Evolutionary conservation across 2,329 filamentous ascomycete species (phyloP).

Genomic region (Botryotinia convoluta): DNA sequence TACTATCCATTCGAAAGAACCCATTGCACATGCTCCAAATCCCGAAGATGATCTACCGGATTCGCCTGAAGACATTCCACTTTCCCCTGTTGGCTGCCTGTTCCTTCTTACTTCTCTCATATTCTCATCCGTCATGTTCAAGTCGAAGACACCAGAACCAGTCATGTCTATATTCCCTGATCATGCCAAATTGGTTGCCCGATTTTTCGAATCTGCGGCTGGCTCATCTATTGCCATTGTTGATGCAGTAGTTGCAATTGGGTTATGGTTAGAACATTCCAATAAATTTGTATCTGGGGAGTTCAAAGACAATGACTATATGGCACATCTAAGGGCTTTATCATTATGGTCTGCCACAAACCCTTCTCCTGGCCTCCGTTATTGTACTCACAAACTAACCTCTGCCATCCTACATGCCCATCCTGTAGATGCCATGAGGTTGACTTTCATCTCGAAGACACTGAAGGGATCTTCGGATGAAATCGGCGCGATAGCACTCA

Average conservation of each 20-base stretch:
- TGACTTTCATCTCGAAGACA: constrained; percentile 62
- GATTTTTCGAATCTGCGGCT: constrained; percentile 52
- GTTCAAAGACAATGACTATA: constrained; percentile 46
- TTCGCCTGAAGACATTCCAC: constrained; percentile 51
- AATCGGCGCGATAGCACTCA: constrained; percentile 52
- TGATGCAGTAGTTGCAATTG: constrained; percentile 59
- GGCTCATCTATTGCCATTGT: constrained; percentile 49
- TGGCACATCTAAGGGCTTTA: constrained; percentile 56
- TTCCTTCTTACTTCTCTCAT: constrained; percentile 61
- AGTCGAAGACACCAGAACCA: constrained; percentile 52
- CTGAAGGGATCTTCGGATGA: constrained; percentile 57
- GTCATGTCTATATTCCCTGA: constrained; percentile 59
- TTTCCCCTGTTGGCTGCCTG: constrained; percentile 58
- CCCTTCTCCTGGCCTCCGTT: constrained; percentile 41
- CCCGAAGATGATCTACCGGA: constrained; percentile 49
- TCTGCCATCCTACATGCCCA: constrained; percentile 50
- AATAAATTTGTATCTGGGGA: constrained; percentile 43
- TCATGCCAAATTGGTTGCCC: constrained; percentile 52
- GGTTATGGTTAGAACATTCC: constrained; percentile 56
- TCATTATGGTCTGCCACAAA: constrained; percentile 41
- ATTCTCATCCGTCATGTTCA: constrained; percentile 61
- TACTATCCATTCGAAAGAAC: constrained; percentile 47
- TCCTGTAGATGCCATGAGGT: constrained; percentile 55
- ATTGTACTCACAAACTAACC: constrained; percentile 40
- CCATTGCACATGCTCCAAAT: constrained; percentile 39